phyloP scores from a whole-genome alignment of 108 stramenopile species.

The Fragilaria radians region DNA sequence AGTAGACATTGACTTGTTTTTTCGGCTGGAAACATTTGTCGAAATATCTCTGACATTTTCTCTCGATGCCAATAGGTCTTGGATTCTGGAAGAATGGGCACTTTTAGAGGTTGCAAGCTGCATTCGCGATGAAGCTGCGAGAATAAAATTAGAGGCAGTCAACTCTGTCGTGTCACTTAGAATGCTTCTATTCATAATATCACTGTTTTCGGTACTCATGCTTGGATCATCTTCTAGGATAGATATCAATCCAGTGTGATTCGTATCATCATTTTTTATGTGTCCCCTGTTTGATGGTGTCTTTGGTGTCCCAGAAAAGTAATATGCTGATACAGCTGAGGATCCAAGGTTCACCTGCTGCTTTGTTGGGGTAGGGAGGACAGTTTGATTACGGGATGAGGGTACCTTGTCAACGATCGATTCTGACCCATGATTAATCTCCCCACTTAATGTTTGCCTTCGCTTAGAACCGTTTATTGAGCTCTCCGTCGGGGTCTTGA shows the following conservation, averaged over 20 bases:
- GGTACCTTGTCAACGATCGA: background rate
- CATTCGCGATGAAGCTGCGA: conserved; percentile 15
- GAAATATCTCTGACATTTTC: too few species aligned
- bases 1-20: too few species aligned
- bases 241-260: background rate
- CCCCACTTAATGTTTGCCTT: background rate
- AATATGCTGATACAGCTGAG: conserved; percentile 29
- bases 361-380: conserved; percentile 4
- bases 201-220: conserved; percentile 15
- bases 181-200: conserved; percentile 38
- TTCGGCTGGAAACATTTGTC: too few species aligned
- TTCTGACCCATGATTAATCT: background rate
- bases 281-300: conserved; percentile 13
- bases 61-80: too few species aligned
- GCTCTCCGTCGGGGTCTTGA: background rate
- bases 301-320: conserved; percentile 37
- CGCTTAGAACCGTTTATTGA: background rate
- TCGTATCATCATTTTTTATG: background rate
- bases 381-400: background rate
- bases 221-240: background rate
- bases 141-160: conserved; percentile 67
- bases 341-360: conserved; percentile 30
- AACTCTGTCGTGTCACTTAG: conserved; percentile 79
- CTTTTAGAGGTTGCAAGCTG: background rate
- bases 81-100: too few species aligned